Evolutionary conservation across 352 stramenopile genomes (phyloP), one percentile per base, ranked within the genome.

Genomic region (Phytophthora parvispora): DNA sequence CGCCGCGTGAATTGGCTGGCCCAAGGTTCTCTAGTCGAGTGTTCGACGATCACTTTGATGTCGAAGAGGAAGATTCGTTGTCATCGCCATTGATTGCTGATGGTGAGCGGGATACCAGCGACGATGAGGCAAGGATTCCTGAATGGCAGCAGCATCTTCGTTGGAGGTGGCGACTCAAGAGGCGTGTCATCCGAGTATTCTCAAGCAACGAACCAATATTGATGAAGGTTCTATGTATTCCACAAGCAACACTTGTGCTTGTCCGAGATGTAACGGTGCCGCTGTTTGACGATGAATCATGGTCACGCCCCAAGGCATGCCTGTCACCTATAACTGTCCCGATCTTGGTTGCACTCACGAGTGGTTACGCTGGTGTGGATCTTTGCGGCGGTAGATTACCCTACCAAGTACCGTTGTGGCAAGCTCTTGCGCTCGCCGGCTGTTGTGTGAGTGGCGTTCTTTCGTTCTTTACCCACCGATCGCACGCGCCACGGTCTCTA

Each of bases 261-360:
- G 31, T 83, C 22, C 84, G 89, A 20, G 86, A 96, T 58, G 45
- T 89, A 24, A 95, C 87, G 5, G 78, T 94, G 15, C 90, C 88
- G 15, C 68, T 94, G 18, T 64, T 97, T 3, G 86, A 94, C 53
- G 63, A 80, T 18, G 82, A 90, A 1, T 80, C 72, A 5, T 96
- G 85, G 84, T 97, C 89, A 3, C 86, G 97, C 13, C 79, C 80
- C 3, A 83, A 97, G 25, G 91, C 97, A 16, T 90, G 90, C 4
- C 20, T 98, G 22, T 96, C 90, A 15, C 77, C 94, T 6, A 67
- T 92, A 27, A 81, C 94, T 12, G 93, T 94, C 42, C 94, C 96
- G 3, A 27, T 98, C 6, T 95, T 98, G 63, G 72, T 98, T 13
- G 76, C 88, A 25, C 90, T 97, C 57, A 83, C 76, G 0, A 83